A percentile compares a stretch with the other conserved stretches of the same genome.
phyloP scores from a whole-genome alignment of 768 basidiomycete genomes.

The Leccinellum rugosiceps region DNA sequence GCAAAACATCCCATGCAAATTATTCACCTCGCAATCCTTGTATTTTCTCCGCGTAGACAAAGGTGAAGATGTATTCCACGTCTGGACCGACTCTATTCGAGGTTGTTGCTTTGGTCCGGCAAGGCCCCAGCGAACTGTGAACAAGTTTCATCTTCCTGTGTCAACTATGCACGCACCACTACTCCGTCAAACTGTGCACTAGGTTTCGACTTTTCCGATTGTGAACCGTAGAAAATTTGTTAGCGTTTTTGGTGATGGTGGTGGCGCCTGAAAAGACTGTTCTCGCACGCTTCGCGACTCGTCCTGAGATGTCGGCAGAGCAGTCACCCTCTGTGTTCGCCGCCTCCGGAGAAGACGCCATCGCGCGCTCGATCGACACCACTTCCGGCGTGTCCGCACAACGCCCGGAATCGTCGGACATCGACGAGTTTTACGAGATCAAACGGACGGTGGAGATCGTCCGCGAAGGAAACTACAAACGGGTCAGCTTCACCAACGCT shows the following conservation, averaged over 20 bases:
- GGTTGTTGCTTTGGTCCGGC: constrained; percentile 17
- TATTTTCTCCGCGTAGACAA: constrained; percentile 34
- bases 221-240: not conserved
- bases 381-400: constrained; percentile 37
- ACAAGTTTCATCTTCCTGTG: constrained; percentile 5
- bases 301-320: constrained; percentile 9
- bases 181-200: too few species aligned
- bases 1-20: not conserved
- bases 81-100: constrained; percentile 16
- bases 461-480: constrained; percentile 58
- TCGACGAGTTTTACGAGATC: constrained; percentile 75
- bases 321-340: constrained; percentile 39
- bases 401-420: constrained; percentile 31
- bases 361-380: constrained; percentile 52
- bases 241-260: not conserved
- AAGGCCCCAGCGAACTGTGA: constrained; percentile 10
- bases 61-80: constrained; percentile 25
- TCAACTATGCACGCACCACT: constrained; percentile 19
- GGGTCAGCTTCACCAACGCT: constrained; percentile 44
- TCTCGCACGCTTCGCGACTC: not conserved
- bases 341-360: constrained; percentile 61
- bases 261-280: not conserved
- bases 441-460: constrained; percentile 62
- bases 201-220: not conserved
- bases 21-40: constrained; percentile 11